phyloP scores from a whole-genome alignment of 1,284 basidiomycete genomes.

The Veloboletus limbatus region DNA sequence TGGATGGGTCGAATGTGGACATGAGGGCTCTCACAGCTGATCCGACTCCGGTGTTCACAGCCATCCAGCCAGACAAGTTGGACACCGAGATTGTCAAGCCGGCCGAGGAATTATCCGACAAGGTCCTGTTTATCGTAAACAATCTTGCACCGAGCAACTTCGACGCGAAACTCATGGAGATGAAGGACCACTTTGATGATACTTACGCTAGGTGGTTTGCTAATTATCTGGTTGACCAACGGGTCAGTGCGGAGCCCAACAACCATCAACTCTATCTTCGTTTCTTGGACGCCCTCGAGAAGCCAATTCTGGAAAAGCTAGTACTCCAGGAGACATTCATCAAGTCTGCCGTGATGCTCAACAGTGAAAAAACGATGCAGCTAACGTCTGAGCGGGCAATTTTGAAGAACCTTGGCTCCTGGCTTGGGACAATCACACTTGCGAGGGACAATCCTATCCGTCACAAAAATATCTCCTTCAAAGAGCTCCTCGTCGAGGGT shows the following conservation, averaged over 20 bases:
- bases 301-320: constrained; percentile 64
- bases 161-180: constrained; percentile 81
- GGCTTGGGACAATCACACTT: constrained; percentile 93
- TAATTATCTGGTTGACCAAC: constrained; percentile 94
- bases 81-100: constrained; percentile 68
- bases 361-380: constrained; percentile 88
- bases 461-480: constrained; percentile 93
- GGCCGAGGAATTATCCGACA: constrained; percentile 87
- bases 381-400: constrained; percentile 82
- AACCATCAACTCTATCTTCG: constrained; percentile 95
- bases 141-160: constrained; percentile 96
- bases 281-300: constrained; percentile 82
- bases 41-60: constrained; percentile 59
- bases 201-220: constrained; percentile 94
- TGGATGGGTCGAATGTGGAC: constrained; percentile 43
- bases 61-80: constrained; percentile 67
- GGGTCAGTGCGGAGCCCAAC: constrained; percentile 95
- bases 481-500: constrained; percentile 93
- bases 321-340: constrained; percentile 92
- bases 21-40: constrained; percentile 42
- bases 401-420: constrained; percentile 93
- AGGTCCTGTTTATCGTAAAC: constrained; percentile 97
- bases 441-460: constrained; percentile 91
- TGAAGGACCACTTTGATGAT: constrained; percentile 79
- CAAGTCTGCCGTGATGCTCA: constrained; percentile 84